These are phyloP conservation scores for Rhizophora mangle DNA, from an alignment of 345 rosid species.

Conservation along the genomic window DNA sequence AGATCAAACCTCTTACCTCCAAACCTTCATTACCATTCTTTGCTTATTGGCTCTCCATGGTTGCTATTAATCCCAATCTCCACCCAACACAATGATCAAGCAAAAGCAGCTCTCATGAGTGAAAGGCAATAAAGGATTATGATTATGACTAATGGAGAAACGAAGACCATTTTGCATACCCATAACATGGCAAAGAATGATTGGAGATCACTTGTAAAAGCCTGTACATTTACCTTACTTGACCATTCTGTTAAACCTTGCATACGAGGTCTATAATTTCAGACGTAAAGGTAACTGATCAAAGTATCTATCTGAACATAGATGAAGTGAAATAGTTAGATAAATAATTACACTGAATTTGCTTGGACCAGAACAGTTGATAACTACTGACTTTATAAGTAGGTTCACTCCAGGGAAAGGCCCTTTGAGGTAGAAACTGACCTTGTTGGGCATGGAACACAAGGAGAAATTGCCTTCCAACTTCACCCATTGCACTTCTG, in stretches of 20 bases:
- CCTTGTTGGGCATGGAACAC: conserved; percentile 56
- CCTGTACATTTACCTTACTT: too few species aligned
- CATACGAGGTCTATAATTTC: not conserved
- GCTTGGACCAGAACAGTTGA: conserved; percentile 43
- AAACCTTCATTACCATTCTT: conserved; percentile 16
- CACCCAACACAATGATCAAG: conserved; percentile 10
- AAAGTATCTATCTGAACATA: not conserved
- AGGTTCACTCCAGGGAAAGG: conserved; percentile 81
- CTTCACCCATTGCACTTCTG: conserved; percentile 62
- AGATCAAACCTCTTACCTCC: conserved; percentile 20
- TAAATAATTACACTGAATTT: conserved; percentile 43
- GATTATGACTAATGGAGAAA: not conserved
- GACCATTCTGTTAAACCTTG: too few species aligned
- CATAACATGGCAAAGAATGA: too few species aligned
- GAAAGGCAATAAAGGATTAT: not conserved
- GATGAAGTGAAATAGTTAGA: not conserved
- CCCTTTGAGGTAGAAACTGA: conserved; percentile 81
- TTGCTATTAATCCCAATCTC: conserved; percentile 35
- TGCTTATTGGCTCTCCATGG: conserved; percentile 28
- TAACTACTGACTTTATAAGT: conserved; percentile 62
- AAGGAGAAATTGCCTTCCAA: conserved; percentile 75
- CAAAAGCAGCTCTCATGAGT: not conserved
- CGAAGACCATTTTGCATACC: too few species aligned
- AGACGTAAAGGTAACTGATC: not conserved
- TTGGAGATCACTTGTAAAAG: too few species aligned